Evolutionary conservation across 768 basidiomycete species (phyloP), one percentile per base, ranked within the genome.

Genomic region (Pleurotus giganteus): DNA sequence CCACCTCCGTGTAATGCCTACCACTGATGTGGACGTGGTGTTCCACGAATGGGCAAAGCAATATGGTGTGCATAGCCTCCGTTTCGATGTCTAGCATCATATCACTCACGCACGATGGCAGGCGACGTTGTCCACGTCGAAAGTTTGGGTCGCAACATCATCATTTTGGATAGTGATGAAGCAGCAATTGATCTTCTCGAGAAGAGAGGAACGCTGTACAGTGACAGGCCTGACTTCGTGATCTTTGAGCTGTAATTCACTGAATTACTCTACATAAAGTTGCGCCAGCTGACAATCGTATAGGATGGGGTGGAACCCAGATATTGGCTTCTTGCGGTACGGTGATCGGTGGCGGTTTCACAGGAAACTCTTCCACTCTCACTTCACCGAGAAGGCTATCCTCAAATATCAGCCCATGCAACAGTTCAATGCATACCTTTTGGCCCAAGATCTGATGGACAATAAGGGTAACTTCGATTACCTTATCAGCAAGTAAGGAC

Each of bases 1-100:
- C 4, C 82, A 82, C 56, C 59, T 69, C n/a, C 69, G 75, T 17
- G 74, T 80, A 53, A 69, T 83, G 53, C 69, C 75, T 21, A 57
- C 60, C 28, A 62, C 70, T 29, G 63, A 73, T 54, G 71, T 71
- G 51, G 73, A 74, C 57, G 49, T 73, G 34, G 65, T 64, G 11
- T 81, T 80, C 54, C 62, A 65, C 6, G 65, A 72, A 39, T 79
- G 75, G 76, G 69, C 66, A 4, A 63, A 63, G 8, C 65, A 60
- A 59, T 80, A 78, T 61, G 81, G 81, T 80, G 39, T 28, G 73
- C 66, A 29, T 29, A 17, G 12, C 53, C 21, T 17, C 4, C 44
- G 7, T 7, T 8, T 26, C 7, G 27, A 21, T 31, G 19, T 44
- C 1, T 21, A 24, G 12, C 34, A 32, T n/a, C 50, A 12, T 36